These are phyloP conservation scores for Fusarium metavorans DNA, from an alignment of 2,329 filamentous ascomycete species.

Conservation along the genomic window DNA sequence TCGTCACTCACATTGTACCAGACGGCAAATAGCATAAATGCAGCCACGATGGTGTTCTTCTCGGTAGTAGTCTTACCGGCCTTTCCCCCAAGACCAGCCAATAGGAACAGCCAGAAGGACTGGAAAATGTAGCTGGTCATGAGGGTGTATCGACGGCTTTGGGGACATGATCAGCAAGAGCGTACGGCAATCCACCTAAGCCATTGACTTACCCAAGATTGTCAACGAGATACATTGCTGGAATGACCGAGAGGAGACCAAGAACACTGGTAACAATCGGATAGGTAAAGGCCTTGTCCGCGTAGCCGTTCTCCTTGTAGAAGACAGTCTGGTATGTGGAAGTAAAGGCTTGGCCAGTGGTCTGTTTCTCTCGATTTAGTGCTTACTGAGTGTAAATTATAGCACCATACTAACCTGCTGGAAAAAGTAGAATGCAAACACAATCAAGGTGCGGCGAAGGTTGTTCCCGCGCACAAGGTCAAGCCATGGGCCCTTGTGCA, in stretches of 20 bases:
- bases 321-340: slow-evolving; percentile 39
- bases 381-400: no score
- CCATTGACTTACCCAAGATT: slow-evolving; percentile 11
- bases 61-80: background rate
- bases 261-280: slow-evolving; percentile 20
- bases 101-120: slow-evolving; percentile 5
- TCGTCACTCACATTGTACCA: background rate
- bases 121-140: slow-evolving; percentile 11
- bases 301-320: slow-evolving; percentile 32
- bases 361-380: background rate
- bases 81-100: slow-evolving; percentile 12
- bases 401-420: background rate
- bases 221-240: slow-evolving; percentile 25
- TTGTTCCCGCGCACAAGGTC: slow-evolving; percentile 1
- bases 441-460: background rate
- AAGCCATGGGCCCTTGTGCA: slow-evolving; percentile 15
- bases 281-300: slow-evolving; percentile 20
- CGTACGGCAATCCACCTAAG: background rate
- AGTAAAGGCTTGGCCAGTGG: slow-evolving; percentile 37
- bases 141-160: slow-evolving; percentile 6
- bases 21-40: background rate
- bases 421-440: background rate
- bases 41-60: background rate
- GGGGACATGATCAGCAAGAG: background rate
- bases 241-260: slow-evolving; percentile 4